A percentile compares a stretch with the other conserved stretches of the same genome.
Evolutionary conservation across 2,329 filamentous ascomycete genomes (phyloP).

Genomic region (Parastagonospora avenae): DNA sequence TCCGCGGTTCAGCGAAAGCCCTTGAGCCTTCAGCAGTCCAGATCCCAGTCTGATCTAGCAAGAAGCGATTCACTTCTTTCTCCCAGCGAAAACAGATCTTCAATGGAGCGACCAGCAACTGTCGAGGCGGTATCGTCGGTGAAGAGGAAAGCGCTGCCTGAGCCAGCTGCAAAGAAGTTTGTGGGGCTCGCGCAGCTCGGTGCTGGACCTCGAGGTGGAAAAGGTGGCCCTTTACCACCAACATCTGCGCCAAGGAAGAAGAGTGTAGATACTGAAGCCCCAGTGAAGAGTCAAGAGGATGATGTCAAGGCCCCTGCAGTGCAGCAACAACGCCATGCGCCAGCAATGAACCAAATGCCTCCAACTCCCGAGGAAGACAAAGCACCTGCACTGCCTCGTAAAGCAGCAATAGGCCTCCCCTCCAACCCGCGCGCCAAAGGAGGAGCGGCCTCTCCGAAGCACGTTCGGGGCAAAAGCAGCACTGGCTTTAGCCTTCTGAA

Average conservation of each 20-base stretch:
- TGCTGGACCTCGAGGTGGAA: slow-evolving; percentile 35
- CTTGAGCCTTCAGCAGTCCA: slow-evolving; percentile 32
- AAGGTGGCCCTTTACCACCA: slow-evolving; percentile 27
- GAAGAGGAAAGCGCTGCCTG: slow-evolving; percentile 35
- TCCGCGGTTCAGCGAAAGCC: slow-evolving; percentile 12
- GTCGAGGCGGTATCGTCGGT: slow-evolving; percentile 15
- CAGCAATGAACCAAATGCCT: slow-evolving; percentile 25
- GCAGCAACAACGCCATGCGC: slow-evolving; percentile 3
- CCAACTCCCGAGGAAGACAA: slow-evolving; percentile 38
- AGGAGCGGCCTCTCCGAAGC: slow-evolving; percentile 27
- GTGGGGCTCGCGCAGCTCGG: slow-evolving; percentile 36
- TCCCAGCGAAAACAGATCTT: slow-evolving; percentile 14
- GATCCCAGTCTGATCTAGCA: slow-evolving; percentile 20
- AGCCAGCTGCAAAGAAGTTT: slow-evolving; percentile 27
- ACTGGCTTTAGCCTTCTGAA: slow-evolving; percentile 45
- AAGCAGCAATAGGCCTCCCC: slow-evolving; percentile 32
- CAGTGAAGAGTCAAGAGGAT: slow-evolving; percentile 1
- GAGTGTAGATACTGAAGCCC: slow-evolving; percentile 12
- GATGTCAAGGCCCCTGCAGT: slow-evolving; percentile 6
- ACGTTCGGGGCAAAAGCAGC: slow-evolving; percentile 44
- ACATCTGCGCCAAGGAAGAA: slow-evolving; percentile 23
- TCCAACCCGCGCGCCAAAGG: slow-evolving; percentile 36
- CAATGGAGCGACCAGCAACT: slow-evolving; percentile 2
- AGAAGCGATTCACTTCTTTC: slow-evolving; percentile 39
- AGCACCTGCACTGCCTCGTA: slow-evolving; percentile 26